Evolutionary conservation across 176 grass and related monocot species (phyloP).

Genomic region (Oryza nivara): DNA sequence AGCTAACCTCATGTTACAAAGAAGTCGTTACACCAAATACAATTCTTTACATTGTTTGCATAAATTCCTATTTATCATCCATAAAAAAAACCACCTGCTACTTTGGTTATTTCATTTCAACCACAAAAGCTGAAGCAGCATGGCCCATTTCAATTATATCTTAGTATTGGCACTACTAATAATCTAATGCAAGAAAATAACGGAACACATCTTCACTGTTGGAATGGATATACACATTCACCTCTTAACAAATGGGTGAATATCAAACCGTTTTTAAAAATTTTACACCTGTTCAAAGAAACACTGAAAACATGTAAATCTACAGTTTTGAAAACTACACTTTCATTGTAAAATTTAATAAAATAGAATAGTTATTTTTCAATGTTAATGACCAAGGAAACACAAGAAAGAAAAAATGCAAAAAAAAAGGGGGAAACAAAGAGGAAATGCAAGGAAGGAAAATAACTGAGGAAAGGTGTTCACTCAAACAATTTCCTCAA

Average conservation of each 20-base stretch:
- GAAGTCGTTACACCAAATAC: background rate
- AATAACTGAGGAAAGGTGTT: background rate
- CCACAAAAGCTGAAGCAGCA: background rate
- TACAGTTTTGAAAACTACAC: background rate
- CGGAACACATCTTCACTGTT: background rate
- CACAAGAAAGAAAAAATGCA: background rate
- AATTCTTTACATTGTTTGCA: background rate
- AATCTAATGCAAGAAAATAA: constrained; percentile 19
- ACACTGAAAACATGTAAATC: background rate
- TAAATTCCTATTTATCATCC: background rate
- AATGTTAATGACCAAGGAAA: background rate
- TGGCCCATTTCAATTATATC: constrained; percentile 3
- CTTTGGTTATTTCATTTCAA: constrained; percentile 10
- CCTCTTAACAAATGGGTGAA: background rate
- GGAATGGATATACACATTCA: background rate
- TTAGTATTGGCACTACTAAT: background rate
- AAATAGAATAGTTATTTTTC: background rate
- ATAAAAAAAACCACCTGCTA: background rate
- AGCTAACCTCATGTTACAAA: background rate
- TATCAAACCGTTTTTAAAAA: background rate
- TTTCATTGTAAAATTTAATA: background rate
- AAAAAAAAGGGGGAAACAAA: background rate
- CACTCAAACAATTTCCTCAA: background rate
- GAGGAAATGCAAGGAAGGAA: background rate
- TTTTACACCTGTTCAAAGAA: background rate